Base-by-base conservation (phyloP, 176 grass and related monocot species). In the Juncus effusus region DNA sequence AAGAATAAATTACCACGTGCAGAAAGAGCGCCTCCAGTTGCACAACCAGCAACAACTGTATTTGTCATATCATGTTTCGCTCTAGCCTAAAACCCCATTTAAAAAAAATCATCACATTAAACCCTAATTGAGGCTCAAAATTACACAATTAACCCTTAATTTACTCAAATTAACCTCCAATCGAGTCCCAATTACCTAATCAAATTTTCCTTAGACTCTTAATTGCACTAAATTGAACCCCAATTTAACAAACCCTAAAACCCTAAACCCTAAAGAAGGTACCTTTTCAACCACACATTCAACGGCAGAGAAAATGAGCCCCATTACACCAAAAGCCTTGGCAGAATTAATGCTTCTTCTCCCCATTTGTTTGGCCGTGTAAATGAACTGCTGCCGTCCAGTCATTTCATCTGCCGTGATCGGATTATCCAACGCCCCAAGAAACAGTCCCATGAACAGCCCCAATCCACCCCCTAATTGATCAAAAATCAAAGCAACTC, bases 1-100 rank as follows among this genome's bases (percentile, higher is more conserved):
- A 63, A 6, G 58, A 68, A 69, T 40, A 15, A 62, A n/a, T 73
- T 56, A 89, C 94, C 94, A 89, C 63, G 84, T 76, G 80, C 85
- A 86, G 94, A 87, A 61, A 97, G 69, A 79, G 72, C 56, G 38
- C 88, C 94, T 80, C 94, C 94, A 19, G 94, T 92, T 64, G 83
- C 85, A 73, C 93, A 97, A 59, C 88, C 88, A 81, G 93, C 93
- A 60, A 86, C 67, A 0, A 87, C 88, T 14, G 88, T 84, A 71
- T 97, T 97, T 75, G 85, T 88, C 35, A 79, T 86, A 40, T 97
- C 88, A 89, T 97, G 94, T 74, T 86, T 97, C 59, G 88, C 94
- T 59, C 88, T 70, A 75, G 78, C 82, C 94, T 97, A 61, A 10
- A 73, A 59, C 16, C 36, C n/a, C 66, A 72, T 69, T 68, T 62